phyloP scores from a whole-genome alignment of 495 filamentous ascomycete genomes.

The Chaetomium cochliodes region DNA sequence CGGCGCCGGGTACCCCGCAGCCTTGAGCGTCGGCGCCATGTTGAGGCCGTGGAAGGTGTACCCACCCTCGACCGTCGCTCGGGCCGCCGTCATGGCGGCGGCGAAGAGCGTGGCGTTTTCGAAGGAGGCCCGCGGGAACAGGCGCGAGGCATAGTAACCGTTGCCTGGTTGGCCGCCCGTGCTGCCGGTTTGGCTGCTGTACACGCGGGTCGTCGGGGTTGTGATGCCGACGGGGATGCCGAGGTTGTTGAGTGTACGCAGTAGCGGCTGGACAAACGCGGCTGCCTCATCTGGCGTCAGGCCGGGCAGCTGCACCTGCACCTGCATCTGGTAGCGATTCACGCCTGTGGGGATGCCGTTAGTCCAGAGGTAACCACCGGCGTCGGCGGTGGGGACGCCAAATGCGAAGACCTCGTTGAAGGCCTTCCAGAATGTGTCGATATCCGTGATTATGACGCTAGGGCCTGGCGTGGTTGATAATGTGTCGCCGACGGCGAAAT shows the following conservation, averaged over 20 bases:
- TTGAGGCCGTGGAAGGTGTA: slow-evolving; percentile 51
- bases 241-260: slow-evolving; percentile 23
- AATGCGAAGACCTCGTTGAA: slow-evolving; percentile 45
- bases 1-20: slow-evolving; percentile 33
- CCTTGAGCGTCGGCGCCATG: slow-evolving; percentile 35
- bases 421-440: slow-evolving; percentile 51
- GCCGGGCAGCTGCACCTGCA: slow-evolving; percentile 31
- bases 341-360: slow-evolving; percentile 31
- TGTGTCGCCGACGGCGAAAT: slow-evolving; percentile 28
- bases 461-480: slow-evolving; percentile 31
- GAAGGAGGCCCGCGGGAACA: slow-evolving; percentile 50
- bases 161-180: slow-evolving; percentile 27
- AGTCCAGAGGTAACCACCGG: slow-evolving; percentile 48
- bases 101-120: slow-evolving; percentile 36
- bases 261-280: slow-evolving; percentile 30
- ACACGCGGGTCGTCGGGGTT: slow-evolving; percentile 20
- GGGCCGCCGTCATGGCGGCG: slow-evolving; percentile 44
- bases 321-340: slow-evolving; percentile 34
- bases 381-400: slow-evolving; percentile 39
- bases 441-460: slow-evolving; percentile 14
- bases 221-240: slow-evolving; percentile 37
- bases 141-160: slow-evolving; percentile 46
- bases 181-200: slow-evolving; percentile 21
- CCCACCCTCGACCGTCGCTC: slow-evolving; percentile 39
- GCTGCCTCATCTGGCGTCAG: slow-evolving; percentile 22